Evolutionary conservation across 139 green algal species (phyloP).

Genomic region (Picochlorum sp.): DNA sequence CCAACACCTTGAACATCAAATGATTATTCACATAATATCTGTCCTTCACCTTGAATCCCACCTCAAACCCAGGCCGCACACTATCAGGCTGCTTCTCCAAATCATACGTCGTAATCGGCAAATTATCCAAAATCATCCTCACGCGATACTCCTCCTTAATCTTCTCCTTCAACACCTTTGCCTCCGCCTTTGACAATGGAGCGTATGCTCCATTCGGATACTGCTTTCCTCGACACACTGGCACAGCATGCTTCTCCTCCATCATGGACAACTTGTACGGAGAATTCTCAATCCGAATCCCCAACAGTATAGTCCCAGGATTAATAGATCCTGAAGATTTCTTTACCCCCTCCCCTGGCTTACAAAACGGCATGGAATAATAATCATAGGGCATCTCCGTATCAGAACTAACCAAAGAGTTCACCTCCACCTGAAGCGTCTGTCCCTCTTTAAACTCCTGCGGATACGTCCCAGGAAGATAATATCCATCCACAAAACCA

Average conservation of each 20-base stretch:
- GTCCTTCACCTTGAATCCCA: conserved; percentile 59
- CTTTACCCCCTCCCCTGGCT: conserved; percentile 67
- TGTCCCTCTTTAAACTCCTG: conserved; percentile 54
- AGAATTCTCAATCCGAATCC: conserved; percentile 80
- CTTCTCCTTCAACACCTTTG: conserved; percentile 47
- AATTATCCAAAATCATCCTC: conserved; percentile 92
- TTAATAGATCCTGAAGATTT: conserved; percentile 65
- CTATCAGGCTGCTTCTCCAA: conserved; percentile 50
- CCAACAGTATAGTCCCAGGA: conserved; percentile 84
- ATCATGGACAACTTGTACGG: conserved; percentile 87
- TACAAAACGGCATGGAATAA: conserved; percentile 92
- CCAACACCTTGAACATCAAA: conserved; percentile 88
- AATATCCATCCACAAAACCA: conserved; percentile 34
- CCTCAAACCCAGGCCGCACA: conserved; percentile 74
- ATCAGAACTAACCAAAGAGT: conserved; percentile 79
- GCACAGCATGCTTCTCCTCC: conserved; percentile 50
- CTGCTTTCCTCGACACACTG: conserved; percentile 40
- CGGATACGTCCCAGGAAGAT: conserved; percentile 73
- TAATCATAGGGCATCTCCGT: conserved; percentile 91
- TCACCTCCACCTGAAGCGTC: conserved; percentile 54
- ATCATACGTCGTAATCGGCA: conserved; percentile 87
- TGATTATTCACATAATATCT: conserved; percentile 91
- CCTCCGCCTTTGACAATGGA: conserved; percentile 43
- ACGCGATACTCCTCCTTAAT: conserved; percentile 84
- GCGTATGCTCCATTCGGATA: conserved; percentile 30